Conservation (phyloP, 2,329 filamentous ascomycete genomes). For the Fusarium zealandicum region DNA sequence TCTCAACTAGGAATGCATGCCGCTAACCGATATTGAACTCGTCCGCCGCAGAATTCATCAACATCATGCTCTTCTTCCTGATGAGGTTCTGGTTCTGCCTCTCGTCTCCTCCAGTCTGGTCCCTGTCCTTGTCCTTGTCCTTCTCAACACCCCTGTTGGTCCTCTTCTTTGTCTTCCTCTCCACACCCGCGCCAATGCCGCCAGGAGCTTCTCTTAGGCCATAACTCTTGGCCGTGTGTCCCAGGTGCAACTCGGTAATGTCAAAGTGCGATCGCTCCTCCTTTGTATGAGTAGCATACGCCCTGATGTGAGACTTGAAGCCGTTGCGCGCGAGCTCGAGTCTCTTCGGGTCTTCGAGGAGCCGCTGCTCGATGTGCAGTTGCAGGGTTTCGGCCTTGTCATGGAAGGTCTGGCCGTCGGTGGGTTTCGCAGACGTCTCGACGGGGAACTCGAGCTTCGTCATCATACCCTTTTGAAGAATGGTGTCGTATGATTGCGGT, state of each 20-base stretch:
- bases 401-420: slow-evolving; percentile 54
- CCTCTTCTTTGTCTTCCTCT: slow-evolving; percentile 55
- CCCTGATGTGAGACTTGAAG: slow-evolving; percentile 90
- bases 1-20: slow-evolving; percentile 26
- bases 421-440: slow-evolving; percentile 65
- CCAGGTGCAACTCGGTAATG: slow-evolving; percentile 88
- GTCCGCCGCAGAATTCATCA: slow-evolving; percentile 67
- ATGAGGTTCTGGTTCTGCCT: slow-evolving; percentile 51
- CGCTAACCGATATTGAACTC: slow-evolving; percentile 73
- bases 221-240: slow-evolving; percentile 93
- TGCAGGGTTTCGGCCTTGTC: slow-evolving; percentile 64
- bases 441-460: slow-evolving; percentile 70
- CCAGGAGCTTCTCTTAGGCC: slow-evolving; percentile 87
- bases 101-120: slow-evolving; percentile 46
- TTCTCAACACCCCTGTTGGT: slow-evolving; percentile 43
- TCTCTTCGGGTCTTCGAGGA: slow-evolving; percentile 68
- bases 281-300: slow-evolving; percentile 92
- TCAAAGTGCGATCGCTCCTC: slow-evolving; percentile 88
- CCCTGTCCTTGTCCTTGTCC: slow-evolving; percentile 52
- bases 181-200: slow-evolving; percentile 71
- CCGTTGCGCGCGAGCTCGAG: slow-evolving; percentile 84
- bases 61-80: slow-evolving; percentile 70
- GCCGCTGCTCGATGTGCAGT: slow-evolving; percentile 66
- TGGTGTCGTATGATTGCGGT: slow-evolving; percentile 59
- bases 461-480: slow-evolving; percentile 71